Evolutionary conservation across 1,284 basidiomycete species (phyloP), one percentile per base, ranked within the genome.

Genomic region (Ustilago curta): DNA sequence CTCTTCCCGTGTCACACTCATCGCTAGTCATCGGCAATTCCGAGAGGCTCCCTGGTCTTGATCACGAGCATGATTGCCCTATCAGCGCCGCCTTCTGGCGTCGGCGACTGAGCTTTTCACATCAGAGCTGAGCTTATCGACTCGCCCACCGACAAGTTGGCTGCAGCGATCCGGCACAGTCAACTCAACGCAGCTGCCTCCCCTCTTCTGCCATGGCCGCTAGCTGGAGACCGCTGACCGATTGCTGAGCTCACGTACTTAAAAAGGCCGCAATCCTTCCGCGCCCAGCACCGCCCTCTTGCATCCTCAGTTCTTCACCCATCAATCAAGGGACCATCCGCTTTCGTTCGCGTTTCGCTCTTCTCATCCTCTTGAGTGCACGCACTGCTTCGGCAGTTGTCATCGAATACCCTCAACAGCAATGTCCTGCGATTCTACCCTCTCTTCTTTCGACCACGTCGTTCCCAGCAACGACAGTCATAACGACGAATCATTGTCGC

Each of bases 391-490:
- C 23, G n/a, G 27, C 52, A 29, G 27, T 31, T 19, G 21, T n/a
- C 25, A 12, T 19, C 51, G 5, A 3, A 14, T 18, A 23, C 9
- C 27, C 12, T n/a, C n/a, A 11, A 44, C 29, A 11, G 49, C 29
- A n/a, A 61, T 71, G 55, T 71, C 63, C 18, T 50, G 21, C 31
- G 58, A 70, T 44, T 70, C 63, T 12, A 56, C 31, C 6, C 49
- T 65, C 37, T 71, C 69, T 19, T 71, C 63, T 7, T 70, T 65
- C 40, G 68, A 70, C 53, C 59, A 60, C 16, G 48, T 60, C 19
- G 25, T 18, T 29, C 25, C 44, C 12, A 37, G 47, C 23, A 32
- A 42, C 29, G 51, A 54, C 32, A 18, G 3, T 9, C 27, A 25
- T 18, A n/a, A 37, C 25, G 31, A 37, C 12, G 16, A 23, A 4